A percentile compares a stretch with the other conserved stretches of the same genome.
These are phyloP conservation scores for Claviceps monticola DNA, from an alignment of 2,329 filamentous ascomycete species.

Conservation along the genomic window DNA sequence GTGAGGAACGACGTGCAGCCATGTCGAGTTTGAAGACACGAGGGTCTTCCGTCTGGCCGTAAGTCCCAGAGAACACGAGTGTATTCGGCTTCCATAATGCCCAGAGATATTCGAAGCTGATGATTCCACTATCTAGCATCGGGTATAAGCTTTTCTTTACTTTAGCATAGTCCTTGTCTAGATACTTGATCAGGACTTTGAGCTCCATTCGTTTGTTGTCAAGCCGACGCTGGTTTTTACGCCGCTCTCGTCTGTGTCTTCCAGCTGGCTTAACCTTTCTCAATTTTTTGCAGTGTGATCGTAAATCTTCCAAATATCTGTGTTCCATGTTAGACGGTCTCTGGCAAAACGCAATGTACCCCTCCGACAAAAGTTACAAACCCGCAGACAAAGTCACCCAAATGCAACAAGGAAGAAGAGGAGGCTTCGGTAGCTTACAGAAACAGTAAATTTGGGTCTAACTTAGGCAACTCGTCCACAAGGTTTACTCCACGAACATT, in stretches of 20 bases:
- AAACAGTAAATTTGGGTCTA: constrained; percentile 60
- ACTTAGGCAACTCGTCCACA: constrained; percentile 62
- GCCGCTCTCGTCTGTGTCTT: constrained; percentile 40
- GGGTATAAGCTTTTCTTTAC: constrained; percentile 67
- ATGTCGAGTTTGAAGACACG: constrained; percentile 72
- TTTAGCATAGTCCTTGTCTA: constrained; percentile 70
- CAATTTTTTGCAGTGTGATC: constrained; percentile 46
- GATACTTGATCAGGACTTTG: constrained; percentile 59
- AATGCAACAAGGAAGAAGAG: neutral
- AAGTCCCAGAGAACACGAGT: constrained; percentile 63
- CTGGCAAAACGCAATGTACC: neutral
- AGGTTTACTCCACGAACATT: constrained; percentile 47
- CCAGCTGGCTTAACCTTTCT: constrained; percentile 40
- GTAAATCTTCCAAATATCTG: constrained; percentile 65
- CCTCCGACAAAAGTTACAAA: neutral
- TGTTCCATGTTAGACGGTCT: neutral
- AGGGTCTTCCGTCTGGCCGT: constrained; percentile 62
- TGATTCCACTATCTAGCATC: constrained; percentile 66
- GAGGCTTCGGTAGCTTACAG: constrained; percentile 25
- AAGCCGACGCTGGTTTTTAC: constrained; percentile 45
- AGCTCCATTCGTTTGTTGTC: constrained; percentile 48
- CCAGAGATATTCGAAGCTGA: constrained; percentile 83
- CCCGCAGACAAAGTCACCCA: no score
- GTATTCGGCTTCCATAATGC: constrained; percentile 80
- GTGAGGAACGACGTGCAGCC: constrained; percentile 53